These are phyloP conservation scores for Yarrowia phangngaensis DNA, from an alignment of 805 yeast genomes.

Conservation along the genomic window DNA sequence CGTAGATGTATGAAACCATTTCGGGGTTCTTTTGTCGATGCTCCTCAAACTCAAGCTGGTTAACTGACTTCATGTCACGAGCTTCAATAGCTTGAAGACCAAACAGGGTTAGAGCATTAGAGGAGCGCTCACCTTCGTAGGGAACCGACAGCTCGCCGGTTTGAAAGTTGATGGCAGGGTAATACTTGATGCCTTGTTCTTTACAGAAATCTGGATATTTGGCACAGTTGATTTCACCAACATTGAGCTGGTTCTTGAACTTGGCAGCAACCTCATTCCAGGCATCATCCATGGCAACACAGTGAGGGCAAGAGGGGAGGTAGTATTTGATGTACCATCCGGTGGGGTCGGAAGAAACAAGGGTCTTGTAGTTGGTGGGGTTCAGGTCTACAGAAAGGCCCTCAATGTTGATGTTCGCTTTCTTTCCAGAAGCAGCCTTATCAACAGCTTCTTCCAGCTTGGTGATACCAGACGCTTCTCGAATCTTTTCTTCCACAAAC, in stretches of 20 bases:
- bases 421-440: slow-evolving; percentile 25
- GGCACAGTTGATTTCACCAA: slow-evolving; percentile 45
- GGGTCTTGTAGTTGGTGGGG: slow-evolving; percentile 36
- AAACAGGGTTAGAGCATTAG: slow-evolving; percentile 35
- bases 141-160: slow-evolving; percentile 30
- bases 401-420: slow-evolving; percentile 34
- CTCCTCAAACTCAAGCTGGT: slow-evolving; percentile 38
- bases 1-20: slow-evolving; percentile 39
- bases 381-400: slow-evolving; percentile 39
- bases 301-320: slow-evolving; percentile 44
- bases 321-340: slow-evolving; percentile 43
- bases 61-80: slow-evolving; percentile 36
- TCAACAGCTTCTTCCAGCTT: slow-evolving; percentile 25
- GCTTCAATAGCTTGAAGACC: slow-evolving; percentile 36
- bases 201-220: slow-evolving; percentile 37
- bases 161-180: slow-evolving; percentile 30
- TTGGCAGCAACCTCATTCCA: slow-evolving; percentile 40
- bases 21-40: slow-evolving; percentile 33
- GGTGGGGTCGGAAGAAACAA: slow-evolving; percentile 42
- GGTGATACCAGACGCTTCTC: slow-evolving; percentile 10
- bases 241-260: slow-evolving; percentile 38
- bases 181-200: slow-evolving; percentile 36
- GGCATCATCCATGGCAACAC: slow-evolving; percentile 39
- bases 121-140: slow-evolving; percentile 27
- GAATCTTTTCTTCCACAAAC: slow-evolving; percentile 22